A percentile compares a stretch with the other conserved stretches of the same genome.
Conservation (phyloP, 1,139 yeast genomes). For the Zygoascus meyerae region DNA sequence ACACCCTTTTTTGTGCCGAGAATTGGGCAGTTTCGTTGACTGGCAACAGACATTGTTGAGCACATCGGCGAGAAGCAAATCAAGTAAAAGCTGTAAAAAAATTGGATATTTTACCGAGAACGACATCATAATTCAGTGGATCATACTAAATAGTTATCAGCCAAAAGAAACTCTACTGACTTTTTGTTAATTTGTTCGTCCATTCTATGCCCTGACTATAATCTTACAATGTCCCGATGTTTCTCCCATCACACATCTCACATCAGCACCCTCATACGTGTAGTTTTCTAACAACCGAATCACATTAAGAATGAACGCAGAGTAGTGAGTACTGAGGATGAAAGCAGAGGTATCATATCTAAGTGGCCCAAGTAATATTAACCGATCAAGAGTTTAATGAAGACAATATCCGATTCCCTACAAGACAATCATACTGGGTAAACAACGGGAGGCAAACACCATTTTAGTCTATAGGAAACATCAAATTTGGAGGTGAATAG, state of each 20-base stretch:
- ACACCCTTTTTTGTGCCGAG: not conserved
- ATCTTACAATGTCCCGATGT: not conserved
- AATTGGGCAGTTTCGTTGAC: not conserved
- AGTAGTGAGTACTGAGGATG: slow-evolving; percentile 16
- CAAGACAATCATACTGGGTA: too few relatives aligned
- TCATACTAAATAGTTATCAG: too few relatives aligned
- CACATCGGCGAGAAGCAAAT: not conserved
- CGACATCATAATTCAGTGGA: too few relatives aligned
- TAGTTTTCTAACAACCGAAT: slow-evolving; percentile 6
- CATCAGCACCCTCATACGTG: slow-evolving; percentile 8
- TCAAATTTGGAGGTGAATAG: too few relatives aligned
- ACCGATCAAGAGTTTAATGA: too few relatives aligned
- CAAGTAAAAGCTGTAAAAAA: too few relatives aligned
- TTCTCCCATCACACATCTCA: not conserved
- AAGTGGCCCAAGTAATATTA: too few relatives aligned
- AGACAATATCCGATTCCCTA: too few relatives aligned
- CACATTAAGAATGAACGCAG: slow-evolving; percentile 18
- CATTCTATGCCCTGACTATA: not conserved
- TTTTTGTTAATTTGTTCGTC: not conserved
- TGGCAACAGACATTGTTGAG: not conserved
- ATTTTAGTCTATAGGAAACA: too few relatives aligned
- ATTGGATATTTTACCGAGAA: too few relatives aligned
- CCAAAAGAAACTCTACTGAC: not conserved
- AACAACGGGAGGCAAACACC: too few relatives aligned
- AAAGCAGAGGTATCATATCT: too few relatives aligned